Conservation (phyloP, 257 asterid genomes). For the Solanum corneliomulleri region DNA sequence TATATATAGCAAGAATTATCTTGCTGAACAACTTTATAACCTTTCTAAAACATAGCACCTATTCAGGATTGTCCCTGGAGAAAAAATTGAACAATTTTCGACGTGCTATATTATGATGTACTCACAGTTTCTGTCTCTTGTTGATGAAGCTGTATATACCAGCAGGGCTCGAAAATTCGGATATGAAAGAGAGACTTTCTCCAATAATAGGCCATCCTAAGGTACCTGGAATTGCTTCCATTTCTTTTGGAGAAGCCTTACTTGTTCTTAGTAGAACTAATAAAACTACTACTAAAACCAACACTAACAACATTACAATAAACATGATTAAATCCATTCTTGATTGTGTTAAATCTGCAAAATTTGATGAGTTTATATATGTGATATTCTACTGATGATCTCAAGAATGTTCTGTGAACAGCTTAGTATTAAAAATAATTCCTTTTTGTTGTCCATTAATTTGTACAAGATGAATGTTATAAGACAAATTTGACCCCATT, state of each 20-base stretch:
- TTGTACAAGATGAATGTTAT: not conserved
- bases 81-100: not conserved
- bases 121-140: slow-evolving; percentile 57
- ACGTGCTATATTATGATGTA: not conserved
- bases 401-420: not conserved
- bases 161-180: slow-evolving; percentile 56
- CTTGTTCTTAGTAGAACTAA: slow-evolving; percentile 14
- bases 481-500: not conserved
- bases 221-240: slow-evolving; percentile 64
- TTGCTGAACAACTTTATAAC: not conserved
- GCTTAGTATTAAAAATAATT: not conserved
- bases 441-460: not conserved
- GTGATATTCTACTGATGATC: not conserved
- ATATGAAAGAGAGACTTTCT: slow-evolving; percentile 57
- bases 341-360: not conserved
- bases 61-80: no score
- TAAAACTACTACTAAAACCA: not conserved
- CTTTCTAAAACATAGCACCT: not conserved
- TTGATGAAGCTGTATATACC: slow-evolving; percentile 71
- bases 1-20: not conserved
- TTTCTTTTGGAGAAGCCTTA: slow-evolving; percentile 40
- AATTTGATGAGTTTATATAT: not conserved
- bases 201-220: slow-evolving; percentile 87
- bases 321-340: slow-evolving; percentile 7
- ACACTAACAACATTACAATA: not conserved